Evolutionary conservation across 306 rosid species (phyloP), one percentile per base, ranked within the genome.

Genomic region (Ammopiptanthus mongolicus): DNA sequence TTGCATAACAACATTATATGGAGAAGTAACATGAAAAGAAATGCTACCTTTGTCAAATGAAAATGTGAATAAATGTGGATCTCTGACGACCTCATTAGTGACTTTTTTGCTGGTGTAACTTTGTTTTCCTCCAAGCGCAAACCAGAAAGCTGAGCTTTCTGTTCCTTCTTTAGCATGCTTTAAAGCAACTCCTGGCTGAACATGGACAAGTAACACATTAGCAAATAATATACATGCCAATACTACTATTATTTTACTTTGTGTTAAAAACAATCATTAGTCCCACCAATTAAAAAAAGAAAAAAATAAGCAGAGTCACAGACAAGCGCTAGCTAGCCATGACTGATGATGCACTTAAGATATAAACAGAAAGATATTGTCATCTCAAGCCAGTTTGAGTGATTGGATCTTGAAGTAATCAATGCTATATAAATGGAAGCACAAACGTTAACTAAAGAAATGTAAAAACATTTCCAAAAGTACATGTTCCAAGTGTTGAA

Each of bases 131-230:
- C 98, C 98, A 46, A 94, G 85, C 33, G 93, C 86, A 84, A 59
- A 83, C 98, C 97, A 94, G 93, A 94, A 94, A 69, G 91, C 39
- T 72, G 97, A 90, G 85, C 87, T 91, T 88, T 91, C 97, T 78
- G 96, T 94, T 81, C 96, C 96, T 88, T 94, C 97, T 84, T 90
- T 94, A 29, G 91, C 89, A 81, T 88, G 95, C 79, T 94, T 94
- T 57, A 87, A 36, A 69, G 93, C 2, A 83, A 79, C 93, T 86
- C 97, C 97, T 60, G 97, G 97, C 98, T 91, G 96, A 86, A 86
- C 76, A 84, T 42, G 41, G 65, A 57, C 15, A 69, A 8, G 69
- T 71, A 37, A 51, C 67, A 75, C 71, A 58, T 71, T 47, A 74
- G 58, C 56, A 37, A 85, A 61, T 13, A 68, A 75, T 14, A 55